Percentiles rank a stretch among this genome's conserved stretches.
phyloP scores from a whole-genome alignment of 305 asterid species.

The Plantago coronopus region DNA sequence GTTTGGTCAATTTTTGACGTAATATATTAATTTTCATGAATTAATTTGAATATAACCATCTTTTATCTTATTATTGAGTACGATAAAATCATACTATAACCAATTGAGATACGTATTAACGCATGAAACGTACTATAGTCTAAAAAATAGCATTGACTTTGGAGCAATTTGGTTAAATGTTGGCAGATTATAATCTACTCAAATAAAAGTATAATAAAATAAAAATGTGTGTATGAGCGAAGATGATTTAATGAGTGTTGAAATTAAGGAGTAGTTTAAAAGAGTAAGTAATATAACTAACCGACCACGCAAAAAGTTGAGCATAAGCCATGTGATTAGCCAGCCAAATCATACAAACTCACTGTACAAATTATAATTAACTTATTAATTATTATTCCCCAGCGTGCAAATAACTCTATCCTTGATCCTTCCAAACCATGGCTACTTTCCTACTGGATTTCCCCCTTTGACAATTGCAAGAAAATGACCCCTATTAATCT shows the following conservation, averaged over 20 bases:
- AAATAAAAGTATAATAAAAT: no score
- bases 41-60: no score
- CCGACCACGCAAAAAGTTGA: slow-evolving; percentile 24
- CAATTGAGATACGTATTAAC: no score
- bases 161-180: neutral
- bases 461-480: neutral
- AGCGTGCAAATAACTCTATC: slow-evolving; percentile 3
- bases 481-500: neutral
- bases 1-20: no score
- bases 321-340: slow-evolving; percentile 35
- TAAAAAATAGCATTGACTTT: slow-evolving; percentile 1
- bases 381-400: neutral
- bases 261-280: neutral
- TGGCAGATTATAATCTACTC: neutral
- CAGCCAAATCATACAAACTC: slow-evolving; percentile 20
- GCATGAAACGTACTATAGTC: no score
- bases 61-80: no score
- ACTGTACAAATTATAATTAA: neutral
- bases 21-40: no score
- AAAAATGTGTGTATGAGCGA: neutral
- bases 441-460: neutral
- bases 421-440: neutral
- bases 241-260: neutral
- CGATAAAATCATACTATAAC: no score
- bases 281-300: neutral